Evolutionary conservation across 2,329 filamentous ascomycete genomes (phyloP), one percentile per base, ranked within the genome.

Genomic region (Massarina eburnea): DNA sequence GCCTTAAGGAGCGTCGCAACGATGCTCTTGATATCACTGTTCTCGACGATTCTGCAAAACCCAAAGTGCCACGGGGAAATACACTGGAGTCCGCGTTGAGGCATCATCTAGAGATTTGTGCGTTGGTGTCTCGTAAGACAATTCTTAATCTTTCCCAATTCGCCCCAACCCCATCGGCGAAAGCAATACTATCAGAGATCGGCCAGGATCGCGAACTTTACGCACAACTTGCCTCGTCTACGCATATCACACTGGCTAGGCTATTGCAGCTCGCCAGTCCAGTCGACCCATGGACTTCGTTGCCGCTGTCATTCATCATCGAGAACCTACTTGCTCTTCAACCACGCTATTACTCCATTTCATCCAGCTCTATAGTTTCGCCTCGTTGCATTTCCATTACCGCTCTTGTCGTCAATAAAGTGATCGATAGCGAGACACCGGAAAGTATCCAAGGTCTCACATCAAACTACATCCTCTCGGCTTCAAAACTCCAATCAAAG

Each of bases 81-180:
- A 72, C 72, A 0, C 52, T 70, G 4, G 52, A 68, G 1, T 67
- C 69, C 0, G 63, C 75, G 3, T 71, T 79, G 50, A 61, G 67
- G 4, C 66, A 76, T 49, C 74, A 78, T 43, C 69, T 79, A 1
- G 76, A 79, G 43, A 73, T 78, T 48, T 66, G 72, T 48, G 71
- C 61, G 1, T 67, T 71, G 1, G 61, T 76, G 3, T 63, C 72
- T 1, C 61, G 73, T 39, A 72, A 75, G 36, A 67, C 62, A 4
- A 55, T 74, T 8, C 47, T 63, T 2, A 53, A 64, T 2, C 54
- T 76, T 2, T 61, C 67, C 1, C 64, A 70, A 20, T 76, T 75
- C 49, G 70, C 73, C 5, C 71, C 73, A 1, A 64, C 59, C 0
- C 32, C 52, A 1, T 46, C 56, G 4, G 62, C 69, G 1, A 71